A percentile compares a stretch with the other conserved stretches of the same genome.
Conservation (phyloP, 495 filamentous ascomycete species). For the Ramalina peruviana region DNA sequence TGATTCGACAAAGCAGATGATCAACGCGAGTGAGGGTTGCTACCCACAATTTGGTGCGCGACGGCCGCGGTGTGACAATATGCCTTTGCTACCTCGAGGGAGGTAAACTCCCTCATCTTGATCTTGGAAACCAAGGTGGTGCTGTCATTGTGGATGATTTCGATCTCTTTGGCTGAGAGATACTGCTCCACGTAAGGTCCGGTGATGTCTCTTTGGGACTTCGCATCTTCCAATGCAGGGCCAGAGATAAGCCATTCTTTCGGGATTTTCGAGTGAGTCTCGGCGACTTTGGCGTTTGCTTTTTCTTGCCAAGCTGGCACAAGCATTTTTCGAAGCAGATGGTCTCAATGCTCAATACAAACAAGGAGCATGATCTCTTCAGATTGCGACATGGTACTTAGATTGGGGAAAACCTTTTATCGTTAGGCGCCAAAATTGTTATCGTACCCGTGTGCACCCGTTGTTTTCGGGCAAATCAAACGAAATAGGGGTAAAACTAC, state of each 20-base stretch:
- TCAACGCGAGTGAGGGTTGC: neutral
- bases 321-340: neutral
- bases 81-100: conserved; percentile 26
- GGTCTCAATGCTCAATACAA: neutral
- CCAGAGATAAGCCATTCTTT: conserved; percentile 3
- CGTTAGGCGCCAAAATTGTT: too few species aligned
- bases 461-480: too few species aligned
- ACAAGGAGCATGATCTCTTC: neutral
- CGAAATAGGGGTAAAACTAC: too few species aligned
- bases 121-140: conserved; percentile 22
- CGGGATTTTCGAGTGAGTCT: conserved; percentile 4
- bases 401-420: too few species aligned
- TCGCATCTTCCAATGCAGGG: neutral
- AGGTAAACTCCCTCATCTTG: conserved; percentile 17
- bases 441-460: too few species aligned
- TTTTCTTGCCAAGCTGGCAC: conserved; percentile 4
- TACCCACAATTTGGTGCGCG: conserved; percentile 28
- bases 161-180: conserved; percentile 19
- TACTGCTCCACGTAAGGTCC: conserved; percentile 23
- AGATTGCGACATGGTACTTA: too few species aligned
- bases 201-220: neutral
- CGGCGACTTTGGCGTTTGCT: conserved; percentile 7
- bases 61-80: conserved; percentile 32
- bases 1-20: neutral
- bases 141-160: conserved; percentile 25